Conservation (phyloP, 371 early-diverging fungal genomes). For the Mucor velutinosus region DNA sequence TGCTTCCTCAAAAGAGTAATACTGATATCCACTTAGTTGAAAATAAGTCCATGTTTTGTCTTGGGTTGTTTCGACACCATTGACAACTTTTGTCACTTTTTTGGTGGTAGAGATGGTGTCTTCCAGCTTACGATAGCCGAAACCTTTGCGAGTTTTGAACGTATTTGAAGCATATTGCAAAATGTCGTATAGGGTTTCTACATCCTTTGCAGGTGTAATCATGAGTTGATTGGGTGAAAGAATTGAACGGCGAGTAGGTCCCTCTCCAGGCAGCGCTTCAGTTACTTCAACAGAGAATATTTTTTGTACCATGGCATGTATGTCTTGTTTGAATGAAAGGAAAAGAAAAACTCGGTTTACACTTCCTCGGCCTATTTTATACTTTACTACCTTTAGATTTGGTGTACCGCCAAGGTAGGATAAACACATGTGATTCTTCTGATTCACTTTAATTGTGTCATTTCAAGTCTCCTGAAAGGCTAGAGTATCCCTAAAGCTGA, state of each 20-base stretch:
- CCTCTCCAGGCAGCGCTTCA: constrained; percentile 42
- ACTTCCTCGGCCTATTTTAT: neutral
- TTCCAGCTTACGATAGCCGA: constrained; percentile 72
- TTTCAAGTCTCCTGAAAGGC: neutral
- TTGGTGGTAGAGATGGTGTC: constrained; percentile 74
- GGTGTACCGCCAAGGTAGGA: neutral
- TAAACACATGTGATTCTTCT: neutral
- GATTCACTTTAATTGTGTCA: neutral
- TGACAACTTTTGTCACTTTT: constrained; percentile 66
- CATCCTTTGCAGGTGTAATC: constrained; percentile 52
- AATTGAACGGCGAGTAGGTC: constrained; percentile 57
- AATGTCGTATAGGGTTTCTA: constrained; percentile 72
- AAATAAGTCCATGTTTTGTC: constrained; percentile 83
- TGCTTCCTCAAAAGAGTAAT: constrained; percentile 70
- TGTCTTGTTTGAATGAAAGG: neutral
- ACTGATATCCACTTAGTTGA: constrained; percentile 70
- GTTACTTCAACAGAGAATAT: constrained; percentile 43
- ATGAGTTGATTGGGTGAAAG: constrained; percentile 58
- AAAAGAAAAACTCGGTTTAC: neutral
- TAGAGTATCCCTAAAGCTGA: neutral
- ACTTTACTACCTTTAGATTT: neutral
- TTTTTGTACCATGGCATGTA: constrained; percentile 4
- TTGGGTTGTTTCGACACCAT: constrained; percentile 65
- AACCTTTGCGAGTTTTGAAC: constrained; percentile 53
- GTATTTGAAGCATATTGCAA: constrained; percentile 53